Evolutionary conservation across 2,329 filamentous ascomycete species (phyloP).

Genomic region (Lachnellula subtilissima): DNA sequence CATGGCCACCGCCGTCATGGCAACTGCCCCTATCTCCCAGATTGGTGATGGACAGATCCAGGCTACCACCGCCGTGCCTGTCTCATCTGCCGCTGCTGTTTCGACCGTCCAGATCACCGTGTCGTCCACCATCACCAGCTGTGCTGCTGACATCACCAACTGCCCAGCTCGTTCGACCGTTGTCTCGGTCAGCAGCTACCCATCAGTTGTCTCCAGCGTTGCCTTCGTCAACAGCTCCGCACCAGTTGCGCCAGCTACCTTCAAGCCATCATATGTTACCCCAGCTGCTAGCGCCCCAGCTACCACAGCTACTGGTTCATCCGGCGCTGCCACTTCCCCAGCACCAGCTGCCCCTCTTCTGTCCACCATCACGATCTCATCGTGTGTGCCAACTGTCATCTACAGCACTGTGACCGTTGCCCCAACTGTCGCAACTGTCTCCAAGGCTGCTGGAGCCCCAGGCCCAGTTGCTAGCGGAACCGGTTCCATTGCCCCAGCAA

Average conservation of each 20-base stretch:
- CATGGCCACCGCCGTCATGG: conserved; percentile 25
- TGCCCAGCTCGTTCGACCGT: conserved; percentile 33
- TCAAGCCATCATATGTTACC: conserved; percentile 4
- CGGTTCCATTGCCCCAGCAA: conserved; percentile 12
- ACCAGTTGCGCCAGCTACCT: conserved; percentile 8
- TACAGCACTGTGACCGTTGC: conserved; percentile 25
- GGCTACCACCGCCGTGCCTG: conserved; percentile 22
- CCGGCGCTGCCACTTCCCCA: conserved; percentile 12
- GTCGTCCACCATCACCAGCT: conserved; percentile 48
- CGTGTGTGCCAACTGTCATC: conserved; percentile 23
- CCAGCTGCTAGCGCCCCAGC: not conserved
- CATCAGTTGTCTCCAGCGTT: conserved; percentile 13
- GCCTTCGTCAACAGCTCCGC: conserved; percentile 15
- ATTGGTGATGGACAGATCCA: not conserved
- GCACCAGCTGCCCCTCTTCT: conserved; percentile 14
- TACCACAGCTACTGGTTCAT: conserved; percentile 4
- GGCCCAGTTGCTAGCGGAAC: conserved; percentile 3
- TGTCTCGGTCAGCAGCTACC: conserved; percentile 19
- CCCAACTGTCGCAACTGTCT: conserved; percentile 13
- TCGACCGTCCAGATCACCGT: conserved; percentile 40
- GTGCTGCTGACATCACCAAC: conserved; percentile 43
- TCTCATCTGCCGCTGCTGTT: conserved; percentile 27
- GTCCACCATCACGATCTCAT: conserved; percentile 21
- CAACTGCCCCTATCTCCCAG: not conserved
- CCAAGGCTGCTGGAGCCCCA: not conserved